Percentiles rank a stretch among this genome's conserved stretches.
phyloP scores from a whole-genome alignment of 495 filamentous ascomycete species.

The Trichocladium uniseriatum region DNA sequence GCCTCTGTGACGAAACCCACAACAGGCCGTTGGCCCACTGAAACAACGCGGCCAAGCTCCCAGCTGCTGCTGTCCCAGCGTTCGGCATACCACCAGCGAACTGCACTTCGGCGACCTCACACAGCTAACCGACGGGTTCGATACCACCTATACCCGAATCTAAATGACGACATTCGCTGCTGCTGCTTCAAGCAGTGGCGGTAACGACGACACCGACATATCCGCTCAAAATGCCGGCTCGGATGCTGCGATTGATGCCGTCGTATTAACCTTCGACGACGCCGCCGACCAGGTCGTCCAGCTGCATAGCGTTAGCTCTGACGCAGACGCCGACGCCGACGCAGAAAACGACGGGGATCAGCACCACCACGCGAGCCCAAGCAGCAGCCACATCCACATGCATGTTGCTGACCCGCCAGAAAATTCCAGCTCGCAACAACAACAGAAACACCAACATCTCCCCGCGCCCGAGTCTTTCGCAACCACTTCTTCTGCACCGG shows the following conservation, averaged over 20 bases:
- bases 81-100: neutral
- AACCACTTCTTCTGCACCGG: conserved; percentile 8
- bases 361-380: conserved; percentile 6
- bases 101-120: neutral
- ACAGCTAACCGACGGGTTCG: neutral
- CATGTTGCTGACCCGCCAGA: conserved; percentile 11
- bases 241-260: conserved; percentile 9
- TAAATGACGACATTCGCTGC: conserved; percentile 25
- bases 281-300: conserved; percentile 31
- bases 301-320: too few relatives aligned
- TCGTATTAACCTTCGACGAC: conserved; percentile 35
- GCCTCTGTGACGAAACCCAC: neutral
- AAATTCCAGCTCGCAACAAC: conserved; percentile 3
- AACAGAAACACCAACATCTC: conserved; percentile 6
- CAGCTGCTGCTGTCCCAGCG: neutral
- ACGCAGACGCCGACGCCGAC: too few relatives aligned
- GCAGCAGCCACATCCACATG: conserved; percentile 15
- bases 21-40: neutral
- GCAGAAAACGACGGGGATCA: too few relatives aligned
- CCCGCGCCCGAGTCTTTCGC: conserved; percentile 11
- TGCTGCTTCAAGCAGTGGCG: conserved; percentile 25
- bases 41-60: neutral
- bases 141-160: neutral
- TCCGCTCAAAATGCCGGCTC: conserved; percentile 18
- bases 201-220: conserved; percentile 15